Percentiles rank a stretch among this genome's conserved stretches.
Evolutionary conservation across 305 asterid genomes (phyloP).

Genomic region (Fraxinus dipetala): DNA sequence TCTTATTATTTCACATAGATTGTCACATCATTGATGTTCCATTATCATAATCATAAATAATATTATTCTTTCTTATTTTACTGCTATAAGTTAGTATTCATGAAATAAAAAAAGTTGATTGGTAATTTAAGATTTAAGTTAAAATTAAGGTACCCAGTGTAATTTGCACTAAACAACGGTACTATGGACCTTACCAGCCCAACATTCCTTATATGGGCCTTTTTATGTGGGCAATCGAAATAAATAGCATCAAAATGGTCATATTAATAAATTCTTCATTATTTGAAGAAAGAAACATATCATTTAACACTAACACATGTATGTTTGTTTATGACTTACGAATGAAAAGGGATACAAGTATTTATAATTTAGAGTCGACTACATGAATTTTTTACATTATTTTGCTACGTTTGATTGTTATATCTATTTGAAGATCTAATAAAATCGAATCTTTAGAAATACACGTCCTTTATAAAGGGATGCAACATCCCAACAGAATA

Average conservation of each 20-base stretch:
- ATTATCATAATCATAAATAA: no score
- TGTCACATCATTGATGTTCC: no score
- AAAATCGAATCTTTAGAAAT: background rate
- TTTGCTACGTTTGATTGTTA: background rate
- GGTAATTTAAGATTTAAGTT: no score
- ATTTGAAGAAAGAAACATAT: background rate
- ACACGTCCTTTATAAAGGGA: background rate
- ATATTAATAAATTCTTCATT: no score
- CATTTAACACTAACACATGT: background rate
- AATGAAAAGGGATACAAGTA: background rate
- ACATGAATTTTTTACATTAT: background rate
- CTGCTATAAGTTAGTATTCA: no score
- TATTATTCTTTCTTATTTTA: no score
- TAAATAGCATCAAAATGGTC: background rate
- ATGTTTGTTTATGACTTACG: background rate
- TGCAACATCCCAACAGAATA: background rate
- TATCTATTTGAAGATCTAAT: background rate
- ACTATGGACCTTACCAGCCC: background rate
- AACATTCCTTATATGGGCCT: background rate
- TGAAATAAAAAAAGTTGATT: no score
- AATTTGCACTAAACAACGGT: no score
- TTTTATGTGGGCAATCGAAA: no score
- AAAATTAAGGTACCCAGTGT: no score
- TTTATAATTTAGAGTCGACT: background rate
- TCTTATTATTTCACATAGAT: no score